Base-by-base conservation (phyloP, 805 yeast species). In the Ascoidea asiatica region DNA sequence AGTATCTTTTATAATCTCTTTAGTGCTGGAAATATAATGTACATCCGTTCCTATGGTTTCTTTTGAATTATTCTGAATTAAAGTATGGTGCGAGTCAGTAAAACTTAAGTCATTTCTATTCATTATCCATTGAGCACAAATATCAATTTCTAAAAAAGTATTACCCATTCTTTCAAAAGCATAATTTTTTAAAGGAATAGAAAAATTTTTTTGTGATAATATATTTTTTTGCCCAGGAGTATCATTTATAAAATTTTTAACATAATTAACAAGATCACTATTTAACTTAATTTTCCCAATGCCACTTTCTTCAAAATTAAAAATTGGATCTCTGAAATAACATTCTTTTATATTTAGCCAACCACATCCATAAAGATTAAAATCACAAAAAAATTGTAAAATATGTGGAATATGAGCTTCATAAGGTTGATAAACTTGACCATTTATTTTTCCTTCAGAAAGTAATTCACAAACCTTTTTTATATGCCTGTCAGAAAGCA, bases 321-420 rank as follows among this genome's bases (percentile, higher is more conserved):
- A 45, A 6, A 78, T 52, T 0, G 94, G 92, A 3, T 63, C 55
- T 44, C 95, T 58, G 57, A 82, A 81, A 49, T 62, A 23, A 39
- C 41, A 61, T 4, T 62, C 50, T 2, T 57, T 53, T 1, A 80
- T 46, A 17, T 69, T 62, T 19, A 89, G 48, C 90, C 95, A 85
- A 4, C 80, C 78, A 59, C 96, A 85, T 1, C 95, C 94, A 56
- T 71, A 85, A 23, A 90, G 60, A 55, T 90, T 89, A 60, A 72
- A 87, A 56, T 92, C 98, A 0, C 83, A 68, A 21, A 86, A 58
- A 55, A 90, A 87, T 55, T 92, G 97, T 5, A 86, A 59, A 1
- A 74, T 55, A 52, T 67, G 81, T 0, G 95, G 88, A 11, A 90
- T 69, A 55, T 92, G 97, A 0, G 88, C 67, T 54, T 92, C 98